Conservation (phyloP, 1,284 basidiomycete species). For the Blastosporella zonata region DNA sequence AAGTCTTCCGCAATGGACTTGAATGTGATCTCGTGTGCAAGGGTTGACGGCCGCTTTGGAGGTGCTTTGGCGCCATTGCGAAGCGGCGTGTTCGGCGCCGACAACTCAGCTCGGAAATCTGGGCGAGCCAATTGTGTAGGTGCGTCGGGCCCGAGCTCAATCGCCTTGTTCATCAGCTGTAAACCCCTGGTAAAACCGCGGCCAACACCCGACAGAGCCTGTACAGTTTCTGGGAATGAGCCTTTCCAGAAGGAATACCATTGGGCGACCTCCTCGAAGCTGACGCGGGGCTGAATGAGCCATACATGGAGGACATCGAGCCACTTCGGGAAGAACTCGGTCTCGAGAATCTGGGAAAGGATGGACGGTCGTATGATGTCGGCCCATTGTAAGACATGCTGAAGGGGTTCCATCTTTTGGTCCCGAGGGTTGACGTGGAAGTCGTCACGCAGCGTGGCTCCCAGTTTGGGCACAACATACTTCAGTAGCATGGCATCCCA, state of each 20-base stretch:
- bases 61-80: constrained; percentile 25
- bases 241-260: constrained; percentile 93
- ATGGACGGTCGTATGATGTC: constrained; percentile 72
- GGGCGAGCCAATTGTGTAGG: constrained; percentile 65
- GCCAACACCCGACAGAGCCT: constrained; percentile 60
- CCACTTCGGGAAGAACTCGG: constrained; percentile 97
- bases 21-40: constrained; percentile 84
- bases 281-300: constrained; percentile 82
- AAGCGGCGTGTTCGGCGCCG: constrained; percentile 26
- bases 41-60: constrained; percentile 40
- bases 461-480: constrained; percentile 88
- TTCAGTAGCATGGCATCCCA: constrained; percentile 93
- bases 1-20: constrained; percentile 86
- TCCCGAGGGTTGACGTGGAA: constrained; percentile 86
- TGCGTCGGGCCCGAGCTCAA: constrained; percentile 78
- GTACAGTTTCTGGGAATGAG: constrained; percentile 70
- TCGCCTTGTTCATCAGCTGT: constrained; percentile 90
- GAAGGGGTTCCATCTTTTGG: constrained; percentile 83
- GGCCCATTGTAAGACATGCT: constrained; percentile 78
- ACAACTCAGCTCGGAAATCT: constrained; percentile 46
- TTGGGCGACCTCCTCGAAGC: constrained; percentile 85
- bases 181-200: constrained; percentile 84
- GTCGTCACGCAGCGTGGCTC: constrained; percentile 74
- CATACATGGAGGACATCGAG: constrained; percentile 87
- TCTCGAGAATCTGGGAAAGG: constrained; percentile 78